Evolutionary conservation across 2,329 filamentous ascomycete genomes (phyloP), one percentile per base, ranked within the genome.

Genomic region (Plectosphaerella plurivora): DNA sequence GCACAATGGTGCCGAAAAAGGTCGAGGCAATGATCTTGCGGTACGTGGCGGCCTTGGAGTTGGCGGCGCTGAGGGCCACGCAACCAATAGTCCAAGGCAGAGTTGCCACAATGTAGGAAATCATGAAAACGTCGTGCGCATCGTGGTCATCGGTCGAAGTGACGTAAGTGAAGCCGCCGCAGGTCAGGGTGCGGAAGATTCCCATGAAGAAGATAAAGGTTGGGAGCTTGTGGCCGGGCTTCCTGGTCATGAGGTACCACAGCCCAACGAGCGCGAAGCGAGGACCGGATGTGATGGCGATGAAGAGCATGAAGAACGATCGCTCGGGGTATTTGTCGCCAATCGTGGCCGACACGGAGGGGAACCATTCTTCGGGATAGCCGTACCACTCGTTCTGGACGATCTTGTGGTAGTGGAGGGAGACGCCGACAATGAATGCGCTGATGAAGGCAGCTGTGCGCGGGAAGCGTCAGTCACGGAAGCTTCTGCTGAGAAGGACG

Each of bases 61-160:
- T 96, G 52, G 86, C 84, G 11, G 93, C 91, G 70, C 92, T 97
- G 49, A 97, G 74, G 5, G 88, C 84, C 56, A 97, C 81, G 69
- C 93, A 97, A 47, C 94, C 94, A 47, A 91, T 70, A 2, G 93
- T 99, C 94, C 94, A 99, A 2, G 94, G 94, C 51, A 99, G 77
- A 3, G 94, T 97, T 35, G 91, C 88, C 45, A 99, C 87, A 52
- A 99, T 78, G 70, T 99, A 99, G 14, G 91, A 95, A 61, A 99
- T 97, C 94, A 99, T 99, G 69, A 99, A 93, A 57, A 97, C 93
- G 65, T 99, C 94, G 69, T 99, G 94, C 92, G 91, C 97, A 71
- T 96, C 86, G 70, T 99, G 94, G 68, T 97, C 91, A 68, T 99
- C 94, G 44, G 94, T 99, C 56, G 94, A 97, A 24, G 94, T 99